These are phyloP conservation scores for Penicillium lagena DNA, from an alignment of 495 filamentous ascomycete species.

Conservation along the genomic window DNA sequence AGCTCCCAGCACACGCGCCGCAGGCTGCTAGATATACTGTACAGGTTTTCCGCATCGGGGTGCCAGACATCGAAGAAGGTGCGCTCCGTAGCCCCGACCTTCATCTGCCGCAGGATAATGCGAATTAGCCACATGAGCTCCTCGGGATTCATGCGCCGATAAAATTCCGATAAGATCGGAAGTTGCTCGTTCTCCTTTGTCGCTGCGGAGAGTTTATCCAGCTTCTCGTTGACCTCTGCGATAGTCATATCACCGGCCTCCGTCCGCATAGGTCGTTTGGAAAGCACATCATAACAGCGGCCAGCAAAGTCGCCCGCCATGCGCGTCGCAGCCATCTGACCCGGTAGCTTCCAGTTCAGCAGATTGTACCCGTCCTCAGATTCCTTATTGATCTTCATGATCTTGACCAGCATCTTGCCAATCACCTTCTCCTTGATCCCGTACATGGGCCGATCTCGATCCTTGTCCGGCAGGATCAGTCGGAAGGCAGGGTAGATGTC, in stretches of 20 bases:
- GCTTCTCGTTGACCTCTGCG: constrained; percentile 78
- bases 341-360: constrained; percentile 90
- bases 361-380: constrained; percentile 82
- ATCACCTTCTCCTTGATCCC: constrained; percentile 91
- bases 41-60: constrained; percentile 82
- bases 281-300: constrained; percentile 77
- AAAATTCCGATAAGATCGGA: constrained; percentile 75
- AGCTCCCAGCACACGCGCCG: constrained; percentile 95
- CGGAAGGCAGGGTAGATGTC: constrained; percentile 93
- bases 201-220: constrained; percentile 71
- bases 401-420: constrained; percentile 77
- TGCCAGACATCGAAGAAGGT: constrained; percentile 92
- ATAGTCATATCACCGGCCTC: constrained; percentile 73
- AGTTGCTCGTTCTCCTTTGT: constrained; percentile 77
- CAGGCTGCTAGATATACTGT: constrained; percentile 85
- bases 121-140: constrained; percentile 92
- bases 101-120: constrained; percentile 95
- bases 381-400: constrained; percentile 88
- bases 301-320: constrained; percentile 89
- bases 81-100: constrained; percentile 92
- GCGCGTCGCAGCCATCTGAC: constrained; percentile 50
- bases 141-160: constrained; percentile 84
- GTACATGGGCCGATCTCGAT: constrained; percentile 89
- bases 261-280: constrained; percentile 73
- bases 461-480: constrained; percentile 88